Evolutionary conservation across 1,139 yeast genomes (phyloP).

Genomic region (Ashbya aceris): DNA sequence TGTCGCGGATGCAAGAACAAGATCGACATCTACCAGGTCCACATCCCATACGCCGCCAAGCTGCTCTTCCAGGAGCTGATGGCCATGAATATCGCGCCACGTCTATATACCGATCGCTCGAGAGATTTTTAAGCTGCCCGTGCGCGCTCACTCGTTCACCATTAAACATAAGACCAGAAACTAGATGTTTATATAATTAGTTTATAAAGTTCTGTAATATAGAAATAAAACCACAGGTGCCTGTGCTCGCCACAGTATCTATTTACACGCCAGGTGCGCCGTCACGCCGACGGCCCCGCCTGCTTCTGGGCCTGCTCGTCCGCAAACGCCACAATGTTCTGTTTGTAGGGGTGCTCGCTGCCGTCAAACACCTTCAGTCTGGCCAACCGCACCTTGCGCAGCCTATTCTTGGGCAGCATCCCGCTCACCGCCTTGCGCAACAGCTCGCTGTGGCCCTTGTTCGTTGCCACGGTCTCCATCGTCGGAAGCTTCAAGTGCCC

Average conservation of each 20-base stretch:
- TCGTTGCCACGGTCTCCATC: constrained; percentile 66
- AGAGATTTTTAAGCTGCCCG: constrained; percentile 23
- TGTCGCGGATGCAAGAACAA: constrained; percentile 98
- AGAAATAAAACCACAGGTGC: neutral
- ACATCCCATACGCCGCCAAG: constrained; percentile 96
- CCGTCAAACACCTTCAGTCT: constrained; percentile 85
- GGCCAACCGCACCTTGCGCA: constrained; percentile 68
- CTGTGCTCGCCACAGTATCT: neutral
- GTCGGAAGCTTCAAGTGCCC: constrained; percentile 80
- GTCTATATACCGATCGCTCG: constrained; percentile 62
- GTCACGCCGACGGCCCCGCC: neutral
- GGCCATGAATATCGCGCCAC: constrained; percentile 96
- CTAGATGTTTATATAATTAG: neutral
- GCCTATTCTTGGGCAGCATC: constrained; percentile 89
- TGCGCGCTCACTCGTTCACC: neutral
- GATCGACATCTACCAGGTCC: constrained; percentile 94
- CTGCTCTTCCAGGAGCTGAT: constrained; percentile 92
- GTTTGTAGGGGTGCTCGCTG: constrained; percentile 74
- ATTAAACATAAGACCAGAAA: neutral
- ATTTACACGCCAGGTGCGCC: neutral
- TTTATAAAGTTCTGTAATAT: constrained; percentile 4
- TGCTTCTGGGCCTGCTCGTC: constrained; percentile 53
- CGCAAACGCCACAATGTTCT: constrained; percentile 77
- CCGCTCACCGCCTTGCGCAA: constrained; percentile 83
- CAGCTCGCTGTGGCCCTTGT: constrained; percentile 80